Conservation (phyloP, 2,329 filamentous ascomycete species). For the Aspergillus quadricinctus region DNA sequence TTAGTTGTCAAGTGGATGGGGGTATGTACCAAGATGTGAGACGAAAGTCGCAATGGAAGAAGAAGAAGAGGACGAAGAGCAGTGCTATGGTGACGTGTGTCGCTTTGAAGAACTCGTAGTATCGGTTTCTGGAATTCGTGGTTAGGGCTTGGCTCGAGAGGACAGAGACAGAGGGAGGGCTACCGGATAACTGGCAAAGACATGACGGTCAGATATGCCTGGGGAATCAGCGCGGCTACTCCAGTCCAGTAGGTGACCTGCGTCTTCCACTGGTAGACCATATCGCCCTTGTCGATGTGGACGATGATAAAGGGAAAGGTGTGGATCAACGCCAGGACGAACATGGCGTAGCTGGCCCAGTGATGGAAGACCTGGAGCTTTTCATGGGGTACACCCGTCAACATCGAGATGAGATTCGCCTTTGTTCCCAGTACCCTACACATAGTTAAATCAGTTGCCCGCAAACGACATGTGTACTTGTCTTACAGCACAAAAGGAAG, state of each 20-base stretch:
- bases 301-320: conserved; percentile 58
- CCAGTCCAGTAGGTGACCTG: conserved; percentile 53
- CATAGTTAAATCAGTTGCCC: conserved; percentile 4
- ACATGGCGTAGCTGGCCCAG: conserved; percentile 54
- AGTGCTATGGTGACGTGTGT: conserved; percentile 51
- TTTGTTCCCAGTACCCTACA: conserved; percentile 49
- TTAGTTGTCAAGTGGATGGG: neutral
- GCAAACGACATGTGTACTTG: conserved; percentile 1
- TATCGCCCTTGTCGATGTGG: conserved; percentile 46
- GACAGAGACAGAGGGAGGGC: conserved; percentile 4
- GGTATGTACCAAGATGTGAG: conserved; percentile 49
- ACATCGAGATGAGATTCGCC: conserved; percentile 50
- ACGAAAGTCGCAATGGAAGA: conserved; percentile 55
- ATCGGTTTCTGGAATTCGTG: conserved; percentile 42
- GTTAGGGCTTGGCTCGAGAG: neutral
- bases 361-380: conserved; percentile 52
- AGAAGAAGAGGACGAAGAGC: conserved; percentile 56
- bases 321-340: conserved; percentile 53
- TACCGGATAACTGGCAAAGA: conserved; percentile 50
- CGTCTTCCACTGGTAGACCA: conserved; percentile 45
- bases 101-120: conserved; percentile 60
- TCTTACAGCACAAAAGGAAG: conserved; percentile 48
- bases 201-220: conserved; percentile 54
- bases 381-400: conserved; percentile 56
- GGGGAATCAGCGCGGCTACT: conserved; percentile 50